Conservation (phyloP, 306 rosid species). For the Herpetospermum pedunculosum region DNA sequence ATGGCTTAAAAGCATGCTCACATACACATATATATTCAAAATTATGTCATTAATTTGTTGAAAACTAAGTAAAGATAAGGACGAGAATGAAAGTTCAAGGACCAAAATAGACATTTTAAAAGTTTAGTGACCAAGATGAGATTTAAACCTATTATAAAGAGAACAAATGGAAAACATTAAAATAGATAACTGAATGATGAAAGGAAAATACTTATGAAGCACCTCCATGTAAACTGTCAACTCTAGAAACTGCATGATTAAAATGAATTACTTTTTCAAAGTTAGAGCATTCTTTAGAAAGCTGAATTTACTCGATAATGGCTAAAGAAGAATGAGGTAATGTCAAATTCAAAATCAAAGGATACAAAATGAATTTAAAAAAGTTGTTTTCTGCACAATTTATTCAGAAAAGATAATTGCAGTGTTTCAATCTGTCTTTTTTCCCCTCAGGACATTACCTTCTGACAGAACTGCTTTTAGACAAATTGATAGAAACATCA, state of each 20-base stretch:
- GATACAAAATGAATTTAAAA: background rate
- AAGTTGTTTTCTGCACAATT: background rate
- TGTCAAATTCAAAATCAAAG: background rate
- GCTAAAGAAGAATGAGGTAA: background rate
- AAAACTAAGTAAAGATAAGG: no score
- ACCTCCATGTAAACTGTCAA: background rate
- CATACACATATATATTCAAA: no score
- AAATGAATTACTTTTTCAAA: background rate
- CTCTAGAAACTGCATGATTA: background rate
- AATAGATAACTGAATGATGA: background rate
- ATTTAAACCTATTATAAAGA: no score
- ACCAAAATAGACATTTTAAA: no score
- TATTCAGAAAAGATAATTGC: background rate
- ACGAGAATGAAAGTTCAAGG: no score
- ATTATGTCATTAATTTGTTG: no score
- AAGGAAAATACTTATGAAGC: background rate
- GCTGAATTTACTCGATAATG: background rate
- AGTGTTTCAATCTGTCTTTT: background rate
- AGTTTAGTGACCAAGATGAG: no score
- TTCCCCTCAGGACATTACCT: conserved; percentile 59
- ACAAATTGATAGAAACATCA: conserved; percentile 76
- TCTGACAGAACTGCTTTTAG: conserved; percentile 64
- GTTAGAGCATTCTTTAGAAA: background rate
- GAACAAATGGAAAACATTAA: background rate
- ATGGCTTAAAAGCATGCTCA: no score